These are phyloP conservation scores for Ophiostoma himal-ulmi DNA, from an alignment of 2,329 filamentous ascomycete genomes.

Conservation along the genomic window DNA sequence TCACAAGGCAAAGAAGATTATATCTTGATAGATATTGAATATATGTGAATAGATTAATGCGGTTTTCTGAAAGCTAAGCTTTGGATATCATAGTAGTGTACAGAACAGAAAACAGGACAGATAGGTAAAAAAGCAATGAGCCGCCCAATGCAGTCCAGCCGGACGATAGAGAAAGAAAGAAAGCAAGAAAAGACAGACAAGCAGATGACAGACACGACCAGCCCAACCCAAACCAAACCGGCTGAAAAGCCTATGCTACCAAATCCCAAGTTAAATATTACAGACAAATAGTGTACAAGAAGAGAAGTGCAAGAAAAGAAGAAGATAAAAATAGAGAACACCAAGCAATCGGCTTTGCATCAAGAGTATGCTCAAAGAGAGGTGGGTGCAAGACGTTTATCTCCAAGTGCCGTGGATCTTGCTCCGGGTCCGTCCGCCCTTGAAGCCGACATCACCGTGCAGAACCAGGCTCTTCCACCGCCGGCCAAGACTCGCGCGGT, in stretches of 20 bases:
- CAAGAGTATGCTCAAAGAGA: neutral
- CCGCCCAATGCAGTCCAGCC: neutral
- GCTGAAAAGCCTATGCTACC: neutral
- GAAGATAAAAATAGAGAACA: constrained; percentile 1
- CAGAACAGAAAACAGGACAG: constrained; percentile 1
- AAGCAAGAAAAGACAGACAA: neutral
- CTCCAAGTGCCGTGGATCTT: constrained; percentile 51
- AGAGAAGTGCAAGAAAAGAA: neutral
- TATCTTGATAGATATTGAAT: neutral
- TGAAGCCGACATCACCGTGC: constrained; percentile 55
- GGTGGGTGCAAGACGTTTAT: constrained; percentile 30
- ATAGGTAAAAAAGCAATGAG: neutral
- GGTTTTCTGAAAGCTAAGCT: constrained; percentile 2
- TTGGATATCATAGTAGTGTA: constrained; percentile 12
- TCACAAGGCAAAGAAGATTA: neutral
- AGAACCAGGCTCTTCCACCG: constrained; percentile 60
- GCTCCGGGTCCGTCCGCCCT: constrained; percentile 38
- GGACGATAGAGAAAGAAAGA: constrained; percentile 1
- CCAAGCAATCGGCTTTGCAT: neutral
- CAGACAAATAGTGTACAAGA: constrained; percentile 15
- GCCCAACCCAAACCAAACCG: neutral
- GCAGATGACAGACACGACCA: neutral
- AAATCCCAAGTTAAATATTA: constrained; percentile 11
- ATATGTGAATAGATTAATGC: constrained; percentile 1
- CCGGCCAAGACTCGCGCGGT: constrained; percentile 49